A percentile compares a stretch with the other conserved stretches of the same genome.
Conservation (phyloP, 2,329 filamentous ascomycete genomes). For the Phoma sp. region DNA sequence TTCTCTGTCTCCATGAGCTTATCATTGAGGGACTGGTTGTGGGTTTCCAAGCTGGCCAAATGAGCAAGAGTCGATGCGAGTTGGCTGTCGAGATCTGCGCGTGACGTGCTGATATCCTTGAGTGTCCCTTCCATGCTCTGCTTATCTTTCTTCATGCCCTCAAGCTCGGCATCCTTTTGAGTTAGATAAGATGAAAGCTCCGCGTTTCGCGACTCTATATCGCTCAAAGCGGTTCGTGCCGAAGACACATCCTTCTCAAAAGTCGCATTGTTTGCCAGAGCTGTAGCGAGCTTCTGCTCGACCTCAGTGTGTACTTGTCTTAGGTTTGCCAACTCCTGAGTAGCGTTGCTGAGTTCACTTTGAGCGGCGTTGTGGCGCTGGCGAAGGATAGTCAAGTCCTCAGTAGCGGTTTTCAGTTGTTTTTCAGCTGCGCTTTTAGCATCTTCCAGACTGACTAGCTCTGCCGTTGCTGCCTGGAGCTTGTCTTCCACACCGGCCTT, state of each 20-base stretch:
- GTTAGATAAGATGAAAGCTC: conserved; percentile 25
- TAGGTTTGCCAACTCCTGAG: neutral
- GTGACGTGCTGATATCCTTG: conserved; percentile 2
- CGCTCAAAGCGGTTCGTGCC: conserved; percentile 21
- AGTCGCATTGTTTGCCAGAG: conserved; percentile 20
- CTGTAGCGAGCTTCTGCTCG: conserved; percentile 4
- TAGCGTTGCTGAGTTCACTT: neutral
- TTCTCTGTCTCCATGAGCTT: neutral
- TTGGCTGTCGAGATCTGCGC: neutral
- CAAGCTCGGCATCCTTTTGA: conserved; percentile 16
- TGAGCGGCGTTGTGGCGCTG: conserved; percentile 4
- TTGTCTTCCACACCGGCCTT: conserved; percentile 15
- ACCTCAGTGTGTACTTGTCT: neutral
- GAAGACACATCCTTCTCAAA: conserved; percentile 24
- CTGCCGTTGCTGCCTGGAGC: neutral
- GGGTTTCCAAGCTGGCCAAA: neutral
- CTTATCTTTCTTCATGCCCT: neutral
- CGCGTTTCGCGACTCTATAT: conserved; percentile 23
- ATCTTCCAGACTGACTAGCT: neutral
- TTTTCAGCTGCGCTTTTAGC: neutral
- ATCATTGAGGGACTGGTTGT: neutral
- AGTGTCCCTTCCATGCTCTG: neutral
- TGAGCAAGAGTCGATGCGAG: conserved; percentile 9
- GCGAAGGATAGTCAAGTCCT: neutral
- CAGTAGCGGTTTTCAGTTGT: neutral